Evolutionary conservation across 2,329 filamentous ascomycete genomes (phyloP), one percentile per base, ranked within the genome.

Genomic region (Thermothelomyces thermophilus): DNA sequence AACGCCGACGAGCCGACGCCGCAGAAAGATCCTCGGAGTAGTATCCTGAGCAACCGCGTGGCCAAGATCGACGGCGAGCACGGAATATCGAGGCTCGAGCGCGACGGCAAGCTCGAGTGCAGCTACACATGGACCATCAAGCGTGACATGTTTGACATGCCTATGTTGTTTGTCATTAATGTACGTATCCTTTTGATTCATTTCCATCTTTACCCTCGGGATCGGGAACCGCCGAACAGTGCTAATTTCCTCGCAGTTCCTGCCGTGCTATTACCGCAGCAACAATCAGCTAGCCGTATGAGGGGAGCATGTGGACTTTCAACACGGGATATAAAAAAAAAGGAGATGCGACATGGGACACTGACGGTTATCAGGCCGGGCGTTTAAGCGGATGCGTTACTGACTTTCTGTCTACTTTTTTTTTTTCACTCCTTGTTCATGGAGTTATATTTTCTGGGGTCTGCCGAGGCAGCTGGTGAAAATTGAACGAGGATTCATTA

Each of bases 61-160:
- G 78, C 77, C 2, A 76, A 76, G 54, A 83, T 84, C 58, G 81
- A 82, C 59, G 82, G 84, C 48, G 84, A 89, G 67, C 79, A 86
- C 55, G 90, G 87, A 9, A 91, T 95, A 68, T 86, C 86, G 48
- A 81, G 83, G 62, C 77, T 95, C 13, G 88, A 87, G 63, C 86
- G 82, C 64, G 90, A 95, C 62, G 91, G 90, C 47, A 90, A 93
- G 69, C 86, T 97, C 50, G 87, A 95, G 65, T 96, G 90, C 72
- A 90, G 87, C 62, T 95, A 94, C 70, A 95, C 88, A 72, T 97
- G 91, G 90, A 91, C 88, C 56, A 90, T 97, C 55, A 95, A 95
- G 72, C 79, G 91, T 56, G 93, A 98, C 68, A 88, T 93, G 35
- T 97, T 97, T 71, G 91, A 97, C 71, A 95, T 97, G 68, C 93